These are phyloP conservation scores for Ogataea populi-albae DNA, from an alignment of 805 yeast species.

Conservation along the genomic window DNA sequence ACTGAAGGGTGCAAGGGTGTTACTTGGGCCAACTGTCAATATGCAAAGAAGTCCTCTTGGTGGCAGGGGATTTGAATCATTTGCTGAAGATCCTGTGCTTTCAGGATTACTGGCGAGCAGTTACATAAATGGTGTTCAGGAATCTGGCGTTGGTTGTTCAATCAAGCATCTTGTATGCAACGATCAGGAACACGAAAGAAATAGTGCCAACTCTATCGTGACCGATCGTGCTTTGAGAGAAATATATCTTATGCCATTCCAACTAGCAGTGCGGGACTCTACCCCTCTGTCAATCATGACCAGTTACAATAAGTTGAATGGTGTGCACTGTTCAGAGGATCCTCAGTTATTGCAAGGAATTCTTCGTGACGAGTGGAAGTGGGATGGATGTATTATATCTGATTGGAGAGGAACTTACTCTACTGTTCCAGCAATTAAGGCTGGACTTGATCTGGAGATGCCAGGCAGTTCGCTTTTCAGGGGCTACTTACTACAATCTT, in stretches of 20 bases:
- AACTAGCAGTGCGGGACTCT: constrained; percentile 50
- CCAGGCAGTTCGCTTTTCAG: not conserved
- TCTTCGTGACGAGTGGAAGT: constrained; percentile 55
- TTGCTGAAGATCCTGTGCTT: constrained; percentile 55
- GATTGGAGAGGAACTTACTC: constrained; percentile 63
- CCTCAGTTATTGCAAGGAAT: constrained; percentile 41
- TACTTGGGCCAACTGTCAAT: constrained; percentile 36
- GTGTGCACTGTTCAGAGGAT: constrained; percentile 51
- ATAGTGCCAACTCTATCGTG: constrained; percentile 44
- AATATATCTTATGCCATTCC: constrained; percentile 60
- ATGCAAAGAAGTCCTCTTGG: constrained; percentile 45
- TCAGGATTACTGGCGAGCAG: constrained; percentile 45
- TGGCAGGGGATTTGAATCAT: constrained; percentile 59
- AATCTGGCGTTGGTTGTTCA: constrained; percentile 47
- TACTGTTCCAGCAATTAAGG: constrained; percentile 43
- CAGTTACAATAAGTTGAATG: constrained; percentile 59
- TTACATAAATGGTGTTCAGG: constrained; percentile 54
- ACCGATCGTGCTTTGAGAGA: constrained; percentile 63
- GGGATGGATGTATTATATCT: constrained; percentile 53
- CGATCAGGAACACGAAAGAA: constrained; percentile 56
- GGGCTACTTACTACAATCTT: not conserved
- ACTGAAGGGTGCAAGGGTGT: constrained; percentile 38
- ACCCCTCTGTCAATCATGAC: constrained; percentile 58
- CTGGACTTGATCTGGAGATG: constrained; percentile 38
- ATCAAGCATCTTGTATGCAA: constrained; percentile 62